Conservation (phyloP, 257 asterid species). For the Solanum medicagineum region DNA sequence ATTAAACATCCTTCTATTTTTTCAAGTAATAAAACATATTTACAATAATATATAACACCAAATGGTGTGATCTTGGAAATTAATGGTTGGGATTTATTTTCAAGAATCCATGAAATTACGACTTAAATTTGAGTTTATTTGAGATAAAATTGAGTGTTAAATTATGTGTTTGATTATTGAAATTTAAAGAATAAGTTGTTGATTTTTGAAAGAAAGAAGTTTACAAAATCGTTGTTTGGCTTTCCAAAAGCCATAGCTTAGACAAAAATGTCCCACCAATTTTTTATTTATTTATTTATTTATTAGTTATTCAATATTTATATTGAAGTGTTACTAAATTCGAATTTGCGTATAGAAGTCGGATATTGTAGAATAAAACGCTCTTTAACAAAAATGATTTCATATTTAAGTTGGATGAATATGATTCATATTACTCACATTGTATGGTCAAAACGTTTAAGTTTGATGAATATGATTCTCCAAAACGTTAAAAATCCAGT, state of each 20-base stretch:
- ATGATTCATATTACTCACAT: too few relatives aligned
- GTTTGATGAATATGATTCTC: neutral
- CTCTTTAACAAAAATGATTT: too few relatives aligned
- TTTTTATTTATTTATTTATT: too few relatives aligned
- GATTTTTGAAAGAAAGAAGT: neutral
- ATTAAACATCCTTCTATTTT: neutral
- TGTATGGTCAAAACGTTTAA: neutral
- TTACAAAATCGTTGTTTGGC: too few relatives aligned
- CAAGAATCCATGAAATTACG: neutral
- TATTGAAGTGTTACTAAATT: too few relatives aligned
- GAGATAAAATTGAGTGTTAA: neutral
- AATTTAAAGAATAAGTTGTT: neutral
- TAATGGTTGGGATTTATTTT: neutral
- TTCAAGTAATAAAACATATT: neutral
- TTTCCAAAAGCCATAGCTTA: neutral
- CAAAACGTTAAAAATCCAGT: neutral
- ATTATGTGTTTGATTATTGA: neutral
- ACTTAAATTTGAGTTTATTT: neutral
- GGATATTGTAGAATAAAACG: too few relatives aligned
- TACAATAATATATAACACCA: neutral
- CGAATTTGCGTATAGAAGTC: too few relatives aligned
- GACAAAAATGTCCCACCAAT: too few relatives aligned
- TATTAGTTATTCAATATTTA: too few relatives aligned
- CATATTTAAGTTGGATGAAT: neutral
- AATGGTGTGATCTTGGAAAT: neutral